Conservation (phyloP, 2,329 filamentous ascomycete species). For the Phialophora macrospora region DNA sequence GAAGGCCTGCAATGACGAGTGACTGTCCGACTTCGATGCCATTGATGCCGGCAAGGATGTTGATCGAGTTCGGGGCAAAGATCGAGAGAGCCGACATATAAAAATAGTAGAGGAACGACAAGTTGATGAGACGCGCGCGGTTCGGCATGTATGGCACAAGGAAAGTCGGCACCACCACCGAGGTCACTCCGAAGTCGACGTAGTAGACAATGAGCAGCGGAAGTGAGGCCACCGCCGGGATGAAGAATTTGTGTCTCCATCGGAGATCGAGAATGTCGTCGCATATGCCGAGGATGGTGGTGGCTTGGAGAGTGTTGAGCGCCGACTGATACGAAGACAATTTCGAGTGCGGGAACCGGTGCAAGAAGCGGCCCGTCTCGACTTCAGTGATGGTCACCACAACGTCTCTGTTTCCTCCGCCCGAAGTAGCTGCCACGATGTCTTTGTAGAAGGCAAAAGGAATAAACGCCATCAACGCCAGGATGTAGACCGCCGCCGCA, state of each 20-base stretch:
- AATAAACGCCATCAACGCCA: slow-evolving; percentile 88
- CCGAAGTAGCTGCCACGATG: slow-evolving; percentile 91
- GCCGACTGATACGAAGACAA: slow-evolving; percentile 94
- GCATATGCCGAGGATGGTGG: slow-evolving; percentile 87
- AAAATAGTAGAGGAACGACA: slow-evolving; percentile 83
- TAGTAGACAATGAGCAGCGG: slow-evolving; percentile 97
- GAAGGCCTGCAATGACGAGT: slow-evolving; percentile 81
- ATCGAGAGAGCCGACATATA: slow-evolving; percentile 98
- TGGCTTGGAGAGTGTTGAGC: slow-evolving; percentile 87
- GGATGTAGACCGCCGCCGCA: slow-evolving; percentile 87
- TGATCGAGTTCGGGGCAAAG: slow-evolving; percentile 98
- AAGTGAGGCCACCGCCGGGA: slow-evolving; percentile 89
- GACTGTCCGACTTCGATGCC: slow-evolving; percentile 96
- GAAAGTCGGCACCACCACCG: slow-evolving; percentile 86
- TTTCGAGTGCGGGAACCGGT: slow-evolving; percentile 94
- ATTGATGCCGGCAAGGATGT: slow-evolving; percentile 99
- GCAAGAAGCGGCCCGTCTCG: slow-evolving; percentile 81
- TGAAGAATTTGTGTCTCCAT: slow-evolving; percentile 98
- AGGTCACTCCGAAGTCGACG: slow-evolving; percentile 96
- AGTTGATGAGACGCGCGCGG: slow-evolving; percentile 76
- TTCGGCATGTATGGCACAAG: slow-evolving; percentile 73
- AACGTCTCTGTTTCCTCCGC: slow-evolving; percentile 87
- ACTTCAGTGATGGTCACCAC: slow-evolving; percentile 74
- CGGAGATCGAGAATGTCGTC: slow-evolving; percentile 98
- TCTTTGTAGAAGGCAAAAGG: slow-evolving; percentile 98